A percentile compares a stretch with the other conserved stretches of the same genome.
phyloP scores from a whole-genome alignment of 768 basidiomycete genomes.

The Naganishia kalamii region DNA sequence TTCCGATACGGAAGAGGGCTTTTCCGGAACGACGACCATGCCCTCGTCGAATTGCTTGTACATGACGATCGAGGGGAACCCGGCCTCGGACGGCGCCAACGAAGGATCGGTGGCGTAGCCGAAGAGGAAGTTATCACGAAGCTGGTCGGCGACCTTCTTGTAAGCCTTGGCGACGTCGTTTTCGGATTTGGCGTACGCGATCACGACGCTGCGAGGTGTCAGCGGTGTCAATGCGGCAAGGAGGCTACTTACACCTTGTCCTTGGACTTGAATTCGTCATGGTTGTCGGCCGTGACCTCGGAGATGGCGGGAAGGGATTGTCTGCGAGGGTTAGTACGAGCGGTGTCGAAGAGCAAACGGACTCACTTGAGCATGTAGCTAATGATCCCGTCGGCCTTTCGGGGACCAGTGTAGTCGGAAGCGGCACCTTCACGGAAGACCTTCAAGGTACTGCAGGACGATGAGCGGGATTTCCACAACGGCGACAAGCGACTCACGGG shows the following conservation, averaged over 20 bases:
- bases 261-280: constrained; percentile 73
- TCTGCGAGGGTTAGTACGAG: constrained; percentile 48
- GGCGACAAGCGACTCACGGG: constrained; percentile 59
- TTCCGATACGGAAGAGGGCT: constrained; percentile 43
- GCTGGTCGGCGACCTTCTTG: constrained; percentile 69
- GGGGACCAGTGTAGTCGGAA: constrained; percentile 75
- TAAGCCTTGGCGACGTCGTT: constrained; percentile 72
- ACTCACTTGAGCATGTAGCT: constrained; percentile 92
- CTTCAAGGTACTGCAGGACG: constrained; percentile 63
- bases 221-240: background rate
- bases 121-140: constrained; percentile 91
- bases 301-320: constrained; percentile 92
- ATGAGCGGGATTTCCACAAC: background rate
- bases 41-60: constrained; percentile 92
- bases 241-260: constrained; percentile 62
- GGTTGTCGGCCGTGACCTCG: constrained; percentile 66
- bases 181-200: constrained; percentile 74
- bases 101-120: constrained; percentile 70
- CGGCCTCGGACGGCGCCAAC: constrained; percentile 48
- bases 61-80: constrained; percentile 76
- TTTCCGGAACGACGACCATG: constrained; percentile 41
- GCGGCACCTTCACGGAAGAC: constrained; percentile 80
- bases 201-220: constrained; percentile 53
- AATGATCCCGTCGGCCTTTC: constrained; percentile 92
- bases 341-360: background rate